These are phyloP conservation scores for Copromyces sp. DNA, from an alignment of 495 filamentous ascomycete genomes.

Conservation along the genomic window DNA sequence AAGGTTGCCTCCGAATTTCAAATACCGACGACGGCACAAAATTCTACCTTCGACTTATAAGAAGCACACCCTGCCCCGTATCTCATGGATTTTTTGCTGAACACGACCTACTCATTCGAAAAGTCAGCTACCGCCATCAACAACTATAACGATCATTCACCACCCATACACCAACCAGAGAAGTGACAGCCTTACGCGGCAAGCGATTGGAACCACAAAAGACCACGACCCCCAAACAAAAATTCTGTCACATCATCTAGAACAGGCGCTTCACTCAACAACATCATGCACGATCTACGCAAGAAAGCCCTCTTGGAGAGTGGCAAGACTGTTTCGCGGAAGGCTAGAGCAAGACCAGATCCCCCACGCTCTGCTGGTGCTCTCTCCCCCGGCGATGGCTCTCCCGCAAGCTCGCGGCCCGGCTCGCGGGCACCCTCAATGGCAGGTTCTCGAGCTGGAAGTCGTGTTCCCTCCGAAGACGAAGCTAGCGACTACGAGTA, in stretches of 20 bases:
- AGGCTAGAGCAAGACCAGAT: conserved; percentile 64
- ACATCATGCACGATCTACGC: conserved; percentile 64
- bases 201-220: conserved; percentile 2
- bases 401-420: conserved; percentile 14
- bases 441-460: conserved; percentile 46
- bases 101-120: background rate
- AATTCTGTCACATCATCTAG: background rate
- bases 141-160: conserved; percentile 7
- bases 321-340: conserved; percentile 86
- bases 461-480: conserved; percentile 65
- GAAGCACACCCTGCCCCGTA: background rate
- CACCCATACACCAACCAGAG: conserved; percentile 9
- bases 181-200: conserved; percentile 1
- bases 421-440: conserved; percentile 14
- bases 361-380: conserved; percentile 48
- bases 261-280: background rate
- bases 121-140: background rate
- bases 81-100: conserved; percentile 17
- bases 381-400: conserved; percentile 21
- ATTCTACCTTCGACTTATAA: background rate
- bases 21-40: background rate
- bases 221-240: conserved; percentile 4
- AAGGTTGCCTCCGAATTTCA: background rate
- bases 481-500: conserved; percentile 46
- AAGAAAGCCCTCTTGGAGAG: conserved; percentile 71